Base-by-base conservation (phyloP, 208 protist genomes). In the Polymyxa betae region DNA sequence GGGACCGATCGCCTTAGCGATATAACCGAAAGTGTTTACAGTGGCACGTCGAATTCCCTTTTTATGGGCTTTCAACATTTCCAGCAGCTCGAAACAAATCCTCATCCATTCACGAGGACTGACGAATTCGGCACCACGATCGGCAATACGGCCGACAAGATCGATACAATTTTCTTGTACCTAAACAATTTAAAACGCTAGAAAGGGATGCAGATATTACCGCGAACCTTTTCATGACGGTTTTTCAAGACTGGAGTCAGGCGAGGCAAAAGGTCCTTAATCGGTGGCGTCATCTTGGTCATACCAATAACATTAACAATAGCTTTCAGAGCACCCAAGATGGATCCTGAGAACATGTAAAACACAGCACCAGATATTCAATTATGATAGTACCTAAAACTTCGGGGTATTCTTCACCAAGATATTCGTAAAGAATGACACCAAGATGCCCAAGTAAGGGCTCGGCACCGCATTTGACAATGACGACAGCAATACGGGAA, bases 171-270 rank as follows among this genome's bases (percentile, higher is more conserved):
- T 97, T 93, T 99, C 96, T 93, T 99, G 97, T 45, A 99, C 49
- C 49, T 60, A 60, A 60, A 29, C 12, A 24, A 5, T 29, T 5
- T 5, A 60, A 24, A 29, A 24, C 5, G 49, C 49, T 60, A 5
- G 24, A 5, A 24, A 60, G 12, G 12, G 49, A 60, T 60, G 12
- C 5, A 60, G 12, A 5, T 60, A 29, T 5, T 5, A 24, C 49
- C 24, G 12, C 5, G 5, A 29, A 60, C 98, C 88, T 97, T 96
- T 92, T 98, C 98, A 93, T 99, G 95, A 46, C 97, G 93, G 93
- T 99, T 99, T 91, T 98, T 97, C n/a, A 99, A 95, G 60, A 99
- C 98, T 88, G 98, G 98, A 5, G 97, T 98, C 0, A 99, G 94
- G 1, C 97, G 95, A 90, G 98, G 97, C 38, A 99, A 93, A 38